A percentile compares a stretch with the other conserved stretches of the same genome.
Evolutionary conservation across 805 yeast species (phyloP).

Genomic region (baker's yeast (Saccharomyces cerevisiae)): DNA sequence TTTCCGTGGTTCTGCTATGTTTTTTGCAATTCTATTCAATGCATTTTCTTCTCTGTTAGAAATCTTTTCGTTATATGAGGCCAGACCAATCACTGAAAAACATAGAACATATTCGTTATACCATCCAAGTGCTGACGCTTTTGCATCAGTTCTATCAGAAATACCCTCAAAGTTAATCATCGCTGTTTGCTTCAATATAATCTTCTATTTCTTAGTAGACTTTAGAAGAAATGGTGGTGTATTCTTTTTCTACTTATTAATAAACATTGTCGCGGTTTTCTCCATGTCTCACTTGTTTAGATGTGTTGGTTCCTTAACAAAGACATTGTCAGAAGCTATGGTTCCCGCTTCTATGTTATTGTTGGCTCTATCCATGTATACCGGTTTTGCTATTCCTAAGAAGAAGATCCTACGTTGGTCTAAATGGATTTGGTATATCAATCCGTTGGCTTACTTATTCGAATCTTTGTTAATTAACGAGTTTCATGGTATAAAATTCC

Average conservation of each 20-base stretch:
- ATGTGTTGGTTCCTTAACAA: conserved; percentile 35
- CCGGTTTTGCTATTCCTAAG: conserved; percentile 39
- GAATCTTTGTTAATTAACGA: conserved; percentile 41
- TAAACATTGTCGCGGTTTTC: conserved; percentile 37
- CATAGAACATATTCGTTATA: conserved; percentile 51
- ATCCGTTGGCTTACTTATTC: conserved; percentile 37
- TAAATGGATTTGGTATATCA: conserved; percentile 38
- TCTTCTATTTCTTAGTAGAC: conserved; percentile 46
- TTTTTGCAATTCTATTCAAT: conserved; percentile 54
- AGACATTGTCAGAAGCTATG: conserved; percentile 36
- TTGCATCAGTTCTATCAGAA: conserved; percentile 54
- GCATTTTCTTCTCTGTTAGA: conserved; percentile 55
- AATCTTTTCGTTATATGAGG: conserved; percentile 42
- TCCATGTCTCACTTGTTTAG: conserved; percentile 49
- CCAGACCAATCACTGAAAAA: conserved; percentile 51
- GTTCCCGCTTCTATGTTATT: conserved; percentile 37
- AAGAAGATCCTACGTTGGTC: conserved; percentile 40
- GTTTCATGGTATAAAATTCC: conserved; percentile 31
- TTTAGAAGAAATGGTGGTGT: conserved; percentile 45
- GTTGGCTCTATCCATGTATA: conserved; percentile 32
- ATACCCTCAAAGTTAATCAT: conserved; percentile 42
- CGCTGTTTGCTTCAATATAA: conserved; percentile 40
- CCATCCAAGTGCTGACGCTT: conserved; percentile 56
- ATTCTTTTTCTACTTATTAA: conserved; percentile 45
- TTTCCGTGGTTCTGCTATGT: conserved; percentile 51